Evolutionary conservation across 176 grass and related monocot species (phyloP).

Genomic region (Triticum turgidum): DNA sequence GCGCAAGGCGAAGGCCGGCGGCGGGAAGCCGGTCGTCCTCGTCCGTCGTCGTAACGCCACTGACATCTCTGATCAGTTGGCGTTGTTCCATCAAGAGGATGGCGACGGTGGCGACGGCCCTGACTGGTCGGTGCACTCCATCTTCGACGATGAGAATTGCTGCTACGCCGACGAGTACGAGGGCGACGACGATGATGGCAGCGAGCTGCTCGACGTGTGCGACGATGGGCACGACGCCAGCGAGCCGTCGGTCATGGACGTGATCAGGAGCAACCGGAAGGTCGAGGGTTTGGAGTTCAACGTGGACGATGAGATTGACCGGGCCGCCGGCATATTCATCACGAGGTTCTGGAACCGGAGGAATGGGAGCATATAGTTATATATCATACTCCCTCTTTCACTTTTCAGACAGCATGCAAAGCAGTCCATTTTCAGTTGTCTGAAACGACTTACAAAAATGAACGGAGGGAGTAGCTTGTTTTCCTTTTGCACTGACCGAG

Average conservation of each 20-base stretch:
- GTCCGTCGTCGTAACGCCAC: background rate
- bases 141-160: conserved; percentile 2
- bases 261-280: conserved; percentile 66
- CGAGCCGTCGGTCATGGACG: conserved; percentile 62
- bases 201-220: background rate
- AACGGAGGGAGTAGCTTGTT: background rate
- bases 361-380: conserved; percentile 31
- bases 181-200: background rate
- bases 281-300: conserved; percentile 64
- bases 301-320: conserved; percentile 74
- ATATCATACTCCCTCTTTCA: background rate
- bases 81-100: background rate
- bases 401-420: too few relatives aligned
- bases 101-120: background rate
- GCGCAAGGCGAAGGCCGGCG: background rate
- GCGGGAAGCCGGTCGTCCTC: background rate
- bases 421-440: too few relatives aligned
- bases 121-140: conserved; percentile 13
- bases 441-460: too few relatives aligned
- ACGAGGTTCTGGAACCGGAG: conserved; percentile 61
- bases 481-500: background rate
- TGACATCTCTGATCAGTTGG: background rate
- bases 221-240: background rate
- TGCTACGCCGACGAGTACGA: background rate
- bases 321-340: conserved; percentile 78